phyloP scores from a whole-genome alignment of 2,329 filamentous ascomycete genomes.

The Teratosphaeriaceae sp. region DNA sequence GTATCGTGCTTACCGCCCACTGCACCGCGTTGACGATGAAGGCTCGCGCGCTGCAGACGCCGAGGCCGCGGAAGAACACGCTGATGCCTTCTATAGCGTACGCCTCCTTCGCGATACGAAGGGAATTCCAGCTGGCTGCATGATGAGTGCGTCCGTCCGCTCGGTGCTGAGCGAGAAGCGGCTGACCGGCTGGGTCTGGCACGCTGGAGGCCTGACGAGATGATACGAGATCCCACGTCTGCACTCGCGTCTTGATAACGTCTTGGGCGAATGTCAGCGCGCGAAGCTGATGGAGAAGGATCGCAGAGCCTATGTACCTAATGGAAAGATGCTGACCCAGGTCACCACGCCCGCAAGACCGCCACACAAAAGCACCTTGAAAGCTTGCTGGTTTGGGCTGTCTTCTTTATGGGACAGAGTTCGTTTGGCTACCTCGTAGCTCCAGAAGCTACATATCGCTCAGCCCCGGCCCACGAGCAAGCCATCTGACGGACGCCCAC shows the following conservation, averaged over 20 bases:
- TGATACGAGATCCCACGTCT: constrained; percentile 53
- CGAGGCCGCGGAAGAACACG: constrained; percentile 77
- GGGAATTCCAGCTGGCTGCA: too few relatives aligned
- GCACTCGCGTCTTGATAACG: constrained; percentile 87
- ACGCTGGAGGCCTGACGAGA: constrained; percentile 3
- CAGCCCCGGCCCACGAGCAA: too few relatives aligned
- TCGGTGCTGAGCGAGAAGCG: constrained; percentile 8
- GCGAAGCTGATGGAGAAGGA: background rate
- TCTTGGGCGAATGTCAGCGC: constrained; percentile 41
- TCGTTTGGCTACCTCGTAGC: constrained; percentile 70
- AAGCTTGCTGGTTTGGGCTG: constrained; percentile 17
- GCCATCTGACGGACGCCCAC: too few relatives aligned
- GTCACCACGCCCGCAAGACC: constrained; percentile 81
- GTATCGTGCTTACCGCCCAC: constrained; percentile 58
- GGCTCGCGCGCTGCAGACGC: constrained; percentile 75
- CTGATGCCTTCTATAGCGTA: constrained; percentile 65
- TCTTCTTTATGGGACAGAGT: constrained; percentile 45
- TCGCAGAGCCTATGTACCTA: constrained; percentile 35
- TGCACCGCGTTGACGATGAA: constrained; percentile 91
- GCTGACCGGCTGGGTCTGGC: constrained; percentile 5
- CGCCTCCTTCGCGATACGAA: constrained; percentile 58
- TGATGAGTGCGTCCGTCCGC: too few relatives aligned
- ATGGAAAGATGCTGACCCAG: constrained; percentile 83
- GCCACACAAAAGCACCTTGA: constrained; percentile 61
- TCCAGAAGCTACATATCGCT: constrained; percentile 61